Evolutionary conservation across 2,329 filamentous ascomycete genomes (phyloP).

Genomic region (Pseudogymnoascus sp.): DNA sequence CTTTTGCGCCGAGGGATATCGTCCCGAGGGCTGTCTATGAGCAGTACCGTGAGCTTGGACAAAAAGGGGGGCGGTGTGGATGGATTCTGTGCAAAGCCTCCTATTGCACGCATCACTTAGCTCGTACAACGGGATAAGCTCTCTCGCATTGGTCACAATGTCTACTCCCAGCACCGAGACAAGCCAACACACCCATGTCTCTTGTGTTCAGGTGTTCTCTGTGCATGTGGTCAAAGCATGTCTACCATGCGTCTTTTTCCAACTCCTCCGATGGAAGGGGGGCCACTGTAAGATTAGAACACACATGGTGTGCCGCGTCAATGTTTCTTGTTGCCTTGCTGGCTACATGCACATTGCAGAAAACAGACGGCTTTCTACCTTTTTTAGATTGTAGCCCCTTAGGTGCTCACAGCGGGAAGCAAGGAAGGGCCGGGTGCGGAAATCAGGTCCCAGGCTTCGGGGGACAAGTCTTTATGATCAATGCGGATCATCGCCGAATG

Average conservation of each 20-base stretch:
- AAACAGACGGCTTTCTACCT: background rate
- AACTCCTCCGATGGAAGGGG: background rate
- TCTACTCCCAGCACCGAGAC: background rate
- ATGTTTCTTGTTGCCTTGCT: background rate
- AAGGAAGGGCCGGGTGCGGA: background rate
- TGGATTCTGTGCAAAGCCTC: background rate
- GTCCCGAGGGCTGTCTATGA: background rate
- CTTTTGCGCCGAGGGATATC: background rate
- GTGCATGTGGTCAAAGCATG: constrained; percentile 3
- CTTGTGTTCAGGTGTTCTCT: background rate
- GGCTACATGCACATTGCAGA: background rate
- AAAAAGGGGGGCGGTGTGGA: background rate
- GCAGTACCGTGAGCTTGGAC: background rate
- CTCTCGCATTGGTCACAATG: background rate
- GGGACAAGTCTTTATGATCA: background rate
- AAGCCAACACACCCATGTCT: background rate
- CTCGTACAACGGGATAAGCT: constrained; percentile 2
- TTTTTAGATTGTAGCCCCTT: background rate
- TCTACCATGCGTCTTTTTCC: background rate
- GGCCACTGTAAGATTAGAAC: background rate
- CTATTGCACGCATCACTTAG: background rate
- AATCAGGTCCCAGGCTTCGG: background rate
- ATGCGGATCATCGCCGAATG: background rate
- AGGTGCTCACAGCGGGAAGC: background rate
- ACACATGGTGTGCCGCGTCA: background rate